A percentile compares a stretch with the other conserved stretches of the same genome.
Evolutionary conservation across 257 asterid species (phyloP).

Genomic region (Primulina eburnea): DNA sequence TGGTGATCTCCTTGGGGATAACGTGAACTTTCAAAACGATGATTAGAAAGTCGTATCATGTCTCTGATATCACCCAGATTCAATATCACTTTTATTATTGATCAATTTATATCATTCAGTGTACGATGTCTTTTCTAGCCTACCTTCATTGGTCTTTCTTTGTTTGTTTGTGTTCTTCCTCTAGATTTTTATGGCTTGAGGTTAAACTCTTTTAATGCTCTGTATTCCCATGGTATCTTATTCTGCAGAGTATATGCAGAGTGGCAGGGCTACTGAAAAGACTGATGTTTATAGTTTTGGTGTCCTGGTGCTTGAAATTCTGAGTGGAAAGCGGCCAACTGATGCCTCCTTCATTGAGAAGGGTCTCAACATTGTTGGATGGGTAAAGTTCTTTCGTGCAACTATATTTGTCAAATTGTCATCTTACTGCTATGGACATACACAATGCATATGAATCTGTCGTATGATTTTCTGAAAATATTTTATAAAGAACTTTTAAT

Average conservation of each 20-base stretch:
- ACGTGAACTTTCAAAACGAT: not conserved
- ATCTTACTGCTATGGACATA: not conserved
- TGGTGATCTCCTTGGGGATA: not conserved
- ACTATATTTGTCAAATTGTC: not conserved
- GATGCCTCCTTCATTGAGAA: conserved; percentile 81
- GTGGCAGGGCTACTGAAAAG: conserved; percentile 91
- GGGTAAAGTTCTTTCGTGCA: conserved; percentile 47
- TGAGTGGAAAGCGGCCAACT: conserved; percentile 77
- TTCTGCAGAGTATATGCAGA: conserved; percentile 81
- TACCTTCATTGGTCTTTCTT: not conserved
- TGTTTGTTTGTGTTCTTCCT: conserved; percentile 1
- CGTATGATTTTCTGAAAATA: not conserved
- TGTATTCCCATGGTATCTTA: conserved; percentile 5
- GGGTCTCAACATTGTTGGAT: conserved; percentile 84
- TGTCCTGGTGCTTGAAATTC: conserved; percentile 69
- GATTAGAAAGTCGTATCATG: not conserved
- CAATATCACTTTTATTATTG: too few relatives aligned
- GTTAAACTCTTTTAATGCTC: conserved; percentile 2
- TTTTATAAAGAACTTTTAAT: too few relatives aligned
- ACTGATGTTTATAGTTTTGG: conserved; percentile 87
- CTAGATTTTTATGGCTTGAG: conserved; percentile 7
- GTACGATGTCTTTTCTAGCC: not conserved
- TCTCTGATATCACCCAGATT: too few relatives aligned
- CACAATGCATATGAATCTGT: not conserved
- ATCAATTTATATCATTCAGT: not conserved